These are phyloP conservation scores for Monilinia fructigena DNA, from an alignment of 2,329 filamentous ascomycete species.

Conservation along the genomic window DNA sequence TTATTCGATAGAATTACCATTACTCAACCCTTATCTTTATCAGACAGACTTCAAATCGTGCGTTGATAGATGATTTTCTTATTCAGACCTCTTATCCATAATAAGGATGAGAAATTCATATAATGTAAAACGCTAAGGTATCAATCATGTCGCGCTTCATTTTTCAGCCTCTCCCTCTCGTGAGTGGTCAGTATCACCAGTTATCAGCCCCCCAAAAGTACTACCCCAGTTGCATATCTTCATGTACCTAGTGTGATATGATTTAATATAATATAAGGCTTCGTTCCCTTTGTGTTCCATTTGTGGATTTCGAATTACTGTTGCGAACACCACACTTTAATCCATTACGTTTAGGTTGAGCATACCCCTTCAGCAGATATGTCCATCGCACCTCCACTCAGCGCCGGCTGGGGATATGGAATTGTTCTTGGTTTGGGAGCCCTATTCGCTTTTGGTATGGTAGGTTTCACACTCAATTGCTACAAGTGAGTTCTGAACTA, in stretches of 20 bases:
- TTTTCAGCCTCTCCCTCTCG: not conserved
- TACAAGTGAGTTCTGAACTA: not conserved
- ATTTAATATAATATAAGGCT: slow-evolving; percentile 16
- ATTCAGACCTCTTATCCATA: slow-evolving; percentile 3
- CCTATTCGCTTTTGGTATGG: slow-evolving; percentile 63
- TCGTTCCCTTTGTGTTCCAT: slow-evolving; percentile 2
- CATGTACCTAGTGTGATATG: slow-evolving; percentile 8
- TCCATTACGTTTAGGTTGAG: slow-evolving; percentile 6
- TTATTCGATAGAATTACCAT: slow-evolving; percentile 21
- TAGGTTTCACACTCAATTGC: slow-evolving; percentile 37
- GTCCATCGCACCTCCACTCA: slow-evolving; percentile 39
- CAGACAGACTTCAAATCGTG: not conserved
- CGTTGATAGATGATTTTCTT: not conserved
- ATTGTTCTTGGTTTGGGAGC: slow-evolving; percentile 60
- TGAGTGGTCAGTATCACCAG: slow-evolving; percentile 11
- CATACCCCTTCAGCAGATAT: slow-evolving; percentile 28
- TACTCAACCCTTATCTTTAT: slow-evolving; percentile 13
- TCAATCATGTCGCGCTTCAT: not conserved
- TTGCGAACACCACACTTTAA: not conserved
- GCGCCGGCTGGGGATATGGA: slow-evolving; percentile 58
- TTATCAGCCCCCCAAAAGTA: slow-evolving; percentile 9
- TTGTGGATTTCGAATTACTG: not conserved
- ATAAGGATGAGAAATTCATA: not conserved
- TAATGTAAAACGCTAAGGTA: not conserved
- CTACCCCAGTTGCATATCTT: not conserved